These are phyloP conservation scores for Colletotrichum sp. DNA, from an alignment of 2,329 filamentous ascomycete genomes.

Conservation along the genomic window DNA sequence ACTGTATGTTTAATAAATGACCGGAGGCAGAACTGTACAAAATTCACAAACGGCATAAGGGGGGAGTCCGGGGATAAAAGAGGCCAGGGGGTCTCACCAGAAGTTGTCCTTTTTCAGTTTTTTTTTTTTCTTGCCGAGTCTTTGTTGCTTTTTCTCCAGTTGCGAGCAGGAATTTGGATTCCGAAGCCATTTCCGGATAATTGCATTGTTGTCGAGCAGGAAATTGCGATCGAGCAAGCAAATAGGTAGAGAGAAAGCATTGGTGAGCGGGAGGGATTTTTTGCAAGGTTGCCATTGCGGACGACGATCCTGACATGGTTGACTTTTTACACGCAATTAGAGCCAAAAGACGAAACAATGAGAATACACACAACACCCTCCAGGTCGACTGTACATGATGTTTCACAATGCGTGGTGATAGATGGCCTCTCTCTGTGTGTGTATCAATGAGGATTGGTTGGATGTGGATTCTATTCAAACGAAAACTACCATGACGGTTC, in stretches of 20 bases:
- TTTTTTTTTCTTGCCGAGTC: neutral
- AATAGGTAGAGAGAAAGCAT: neutral
- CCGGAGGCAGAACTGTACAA: conserved; percentile 21
- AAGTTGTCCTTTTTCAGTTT: neutral
- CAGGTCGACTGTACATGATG: neutral
- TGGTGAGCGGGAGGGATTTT: neutral
- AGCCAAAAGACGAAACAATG: neutral
- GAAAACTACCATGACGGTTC: neutral
- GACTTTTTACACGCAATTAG: neutral
- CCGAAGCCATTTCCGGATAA: conserved; percentile 17
- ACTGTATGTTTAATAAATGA: conserved; percentile 20
- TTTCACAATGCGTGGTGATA: neutral
- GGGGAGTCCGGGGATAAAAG: conserved; percentile 17
- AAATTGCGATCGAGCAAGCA: conserved; percentile 10
- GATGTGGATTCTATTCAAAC: conserved; percentile 10
- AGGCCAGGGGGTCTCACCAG: conserved; percentile 11
- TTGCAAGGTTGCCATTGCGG: neutral
- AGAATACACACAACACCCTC: neutral
- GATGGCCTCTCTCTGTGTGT: neutral
- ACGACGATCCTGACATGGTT: neutral
- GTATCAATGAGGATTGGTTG: neutral
- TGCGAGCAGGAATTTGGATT: conserved; percentile 18
- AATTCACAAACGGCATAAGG: conserved; percentile 9
- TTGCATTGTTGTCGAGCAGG: conserved; percentile 14
- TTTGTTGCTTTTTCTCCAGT: neutral